A percentile compares a stretch with the other conserved stretches of the same genome.
These are phyloP conservation scores for Wallacemonas sp. DNA, from an alignment of 208 protist genomes.

Conservation along the genomic window DNA sequence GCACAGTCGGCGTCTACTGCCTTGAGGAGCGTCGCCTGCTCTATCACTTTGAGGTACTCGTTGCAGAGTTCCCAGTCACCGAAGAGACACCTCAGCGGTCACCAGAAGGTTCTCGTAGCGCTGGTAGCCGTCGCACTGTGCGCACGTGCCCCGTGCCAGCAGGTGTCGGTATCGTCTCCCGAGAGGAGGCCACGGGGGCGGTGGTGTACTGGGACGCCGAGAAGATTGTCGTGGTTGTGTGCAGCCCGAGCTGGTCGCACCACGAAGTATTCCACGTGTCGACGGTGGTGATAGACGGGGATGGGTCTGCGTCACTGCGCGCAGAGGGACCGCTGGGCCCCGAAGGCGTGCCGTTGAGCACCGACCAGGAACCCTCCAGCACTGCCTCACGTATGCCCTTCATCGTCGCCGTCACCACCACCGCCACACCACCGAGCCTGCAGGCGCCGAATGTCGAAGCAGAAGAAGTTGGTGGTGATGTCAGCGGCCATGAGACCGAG, in stretches of 20 bases:
- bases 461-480: no score
- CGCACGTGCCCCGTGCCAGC: background rate
- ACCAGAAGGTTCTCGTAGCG: no score
- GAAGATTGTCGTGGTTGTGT: background rate
- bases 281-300: background rate
- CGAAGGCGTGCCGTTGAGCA: no score
- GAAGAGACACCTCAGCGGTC: no score
- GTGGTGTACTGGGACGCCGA: slow-evolving; percentile 3
- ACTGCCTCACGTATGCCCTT: background rate
- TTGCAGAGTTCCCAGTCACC: no score
- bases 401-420: background rate
- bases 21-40: background rate
- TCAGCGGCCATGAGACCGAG: background rate
- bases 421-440: no score
- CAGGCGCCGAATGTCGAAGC: no score
- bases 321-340: no score
- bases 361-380: no score
- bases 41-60: background rate
- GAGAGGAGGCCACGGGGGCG: background rate
- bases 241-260: slow-evolving; percentile 1
- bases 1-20: background rate
- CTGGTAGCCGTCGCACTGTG: background rate
- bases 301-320: no score
- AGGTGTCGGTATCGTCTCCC: background rate
- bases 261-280: slow-evolving; percentile 3